Evolutionary conservation across 2,329 filamentous ascomycete species (phyloP), one percentile per base, ranked within the genome.

Genomic region (Colletotrichum lentis): DNA sequence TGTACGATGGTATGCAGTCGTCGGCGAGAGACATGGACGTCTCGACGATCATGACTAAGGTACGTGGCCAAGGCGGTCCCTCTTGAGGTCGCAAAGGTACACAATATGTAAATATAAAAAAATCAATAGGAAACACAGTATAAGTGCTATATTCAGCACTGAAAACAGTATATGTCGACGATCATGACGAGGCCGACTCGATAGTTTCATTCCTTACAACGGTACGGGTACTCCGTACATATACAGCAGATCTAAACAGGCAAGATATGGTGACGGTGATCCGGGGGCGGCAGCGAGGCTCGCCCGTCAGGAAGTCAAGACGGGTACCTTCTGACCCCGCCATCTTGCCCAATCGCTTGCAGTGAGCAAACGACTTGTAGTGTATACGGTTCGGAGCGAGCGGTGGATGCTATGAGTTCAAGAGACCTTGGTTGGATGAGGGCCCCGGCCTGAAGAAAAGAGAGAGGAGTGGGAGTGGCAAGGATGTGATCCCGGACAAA

Each of bases 161-260:
- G n/a, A n/a, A n/a, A n/a, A n/a, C n/a, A n/a, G n/a, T n/a, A n/a
- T n/a, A n/a, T n/a, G n/a, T n/a, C n/a, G n/a, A n/a, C n/a, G 53
- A 63, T 64, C 27, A 18, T 43, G 47, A 66, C 63, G n/a, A 35
- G 35, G 44, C 44, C 46, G 22, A 50, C 47, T 67, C 63, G 39
- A 69, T 69, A 69, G 67, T 69, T 57, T 50, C 63, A 22, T 47
- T 69, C 44, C 56, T 53, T 41, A 22, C 44, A 39, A 35, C 52
- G 31, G n/a, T n/a, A n/a, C n/a, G n/a, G n/a, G n/a, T n/a, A n/a
- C n/a, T n/a, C n/a, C n/a, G 22, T 46, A 46, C 62, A 67, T 7
- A 6, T 31, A 31, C 27, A 31, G 27, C 27, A 31, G 27, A 31
- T 31, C 27, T 0, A 31, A 31, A 22, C 54, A 37, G 39, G 56